These are phyloP conservation scores for Sphagnum contortum DNA, from an alignment of 225 moss, liverwort and hornwort genomes.

Conservation along the genomic window DNA sequence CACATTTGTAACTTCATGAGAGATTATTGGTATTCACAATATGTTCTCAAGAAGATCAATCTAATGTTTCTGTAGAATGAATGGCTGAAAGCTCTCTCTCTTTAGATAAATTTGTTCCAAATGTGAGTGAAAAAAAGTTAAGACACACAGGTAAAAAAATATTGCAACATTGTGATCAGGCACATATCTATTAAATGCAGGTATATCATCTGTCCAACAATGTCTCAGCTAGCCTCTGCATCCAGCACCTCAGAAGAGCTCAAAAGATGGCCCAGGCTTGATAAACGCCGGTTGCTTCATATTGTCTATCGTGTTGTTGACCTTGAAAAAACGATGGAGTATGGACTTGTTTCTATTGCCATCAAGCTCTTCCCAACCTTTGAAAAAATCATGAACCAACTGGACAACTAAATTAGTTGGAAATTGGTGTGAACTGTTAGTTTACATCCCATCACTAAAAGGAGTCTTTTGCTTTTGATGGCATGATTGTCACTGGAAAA, in stretches of 20 bases:
- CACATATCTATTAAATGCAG: too few species aligned
- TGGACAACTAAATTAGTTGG: background rate
- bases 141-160: too few species aligned
- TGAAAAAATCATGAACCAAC: background rate
- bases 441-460: background rate
- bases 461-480: background rate
- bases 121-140: too few species aligned
- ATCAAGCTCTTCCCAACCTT: background rate
- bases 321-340: constrained; percentile 34
- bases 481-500: background rate
- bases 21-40: too few species aligned
- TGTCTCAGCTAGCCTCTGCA: too few species aligned
- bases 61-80: too few species aligned
- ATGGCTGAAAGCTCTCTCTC: too few species aligned
- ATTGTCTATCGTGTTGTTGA: constrained; percentile 25
- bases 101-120: too few species aligned
- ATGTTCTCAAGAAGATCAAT: too few species aligned
- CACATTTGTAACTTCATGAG: too few species aligned
- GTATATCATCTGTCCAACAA: too few species aligned
- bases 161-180: too few species aligned
- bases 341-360: background rate
- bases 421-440: background rate
- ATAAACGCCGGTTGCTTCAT: constrained; percentile 25
- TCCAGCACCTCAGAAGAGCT: constrained; percentile 6
- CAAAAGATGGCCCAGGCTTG: constrained; percentile 31